These are phyloP conservation scores for Lablab purpureus DNA, from an alignment of 306 rosid species.

Conservation along the genomic window DNA sequence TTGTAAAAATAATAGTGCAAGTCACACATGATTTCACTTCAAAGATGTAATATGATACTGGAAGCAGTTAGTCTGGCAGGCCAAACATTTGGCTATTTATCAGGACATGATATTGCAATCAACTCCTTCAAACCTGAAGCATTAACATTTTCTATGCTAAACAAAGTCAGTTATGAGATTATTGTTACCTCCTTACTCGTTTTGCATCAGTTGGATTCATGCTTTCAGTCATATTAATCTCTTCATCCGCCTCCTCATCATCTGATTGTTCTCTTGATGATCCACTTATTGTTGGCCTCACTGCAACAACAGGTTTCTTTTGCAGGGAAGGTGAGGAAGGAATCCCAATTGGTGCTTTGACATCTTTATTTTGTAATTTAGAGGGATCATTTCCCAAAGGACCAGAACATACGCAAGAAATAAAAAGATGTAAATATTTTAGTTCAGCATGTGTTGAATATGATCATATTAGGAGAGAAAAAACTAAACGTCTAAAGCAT, in stretches of 20 bases:
- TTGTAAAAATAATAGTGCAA: not conserved
- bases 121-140: conserved; percentile 23
- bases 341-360: conserved; percentile 53
- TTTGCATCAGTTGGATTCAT: conserved; percentile 77
- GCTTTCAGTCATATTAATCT: conserved; percentile 64
- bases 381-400: conserved; percentile 59
- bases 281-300: conserved; percentile 70
- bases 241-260: conserved; percentile 90
- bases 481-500: conserved; percentile 34
- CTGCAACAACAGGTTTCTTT: conserved; percentile 51
- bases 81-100: conserved; percentile 8
- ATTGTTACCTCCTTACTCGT: conserved; percentile 88
- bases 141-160: conserved; percentile 28
- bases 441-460: conserved; percentile 21
- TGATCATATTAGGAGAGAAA: conserved; percentile 24
- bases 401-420: conserved; percentile 61
- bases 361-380: conserved; percentile 65
- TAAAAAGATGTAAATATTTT: not conserved
- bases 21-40: conserved; percentile 13
- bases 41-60: not conserved
- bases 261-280: conserved; percentile 87
- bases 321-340: conserved; percentile 55
- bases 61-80: not conserved
- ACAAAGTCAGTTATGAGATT: conserved; percentile 28
- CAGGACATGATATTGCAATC: conserved; percentile 5